A percentile compares a stretch with the other conserved stretches of the same genome.
Conservation (phyloP, 2,329 filamentous ascomycete genomes). For the Cryphonectria radicalis region DNA sequence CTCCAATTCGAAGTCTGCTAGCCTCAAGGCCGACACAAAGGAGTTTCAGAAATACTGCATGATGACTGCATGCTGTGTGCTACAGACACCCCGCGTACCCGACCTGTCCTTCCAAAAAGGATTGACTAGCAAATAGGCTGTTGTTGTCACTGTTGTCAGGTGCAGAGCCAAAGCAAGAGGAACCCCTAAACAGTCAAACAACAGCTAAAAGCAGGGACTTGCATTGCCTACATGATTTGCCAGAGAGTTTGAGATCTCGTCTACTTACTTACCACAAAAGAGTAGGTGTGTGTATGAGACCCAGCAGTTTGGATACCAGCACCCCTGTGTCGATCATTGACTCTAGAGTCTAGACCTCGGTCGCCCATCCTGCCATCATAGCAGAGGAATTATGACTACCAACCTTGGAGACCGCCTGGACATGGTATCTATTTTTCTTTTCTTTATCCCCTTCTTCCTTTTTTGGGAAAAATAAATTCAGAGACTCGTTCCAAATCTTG, state of each 20-base stretch:
- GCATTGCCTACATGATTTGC: not conserved
- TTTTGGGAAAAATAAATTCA: no score
- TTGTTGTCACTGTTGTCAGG: not conserved
- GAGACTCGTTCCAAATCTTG: not conserved
- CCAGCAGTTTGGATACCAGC: constrained; percentile 24
- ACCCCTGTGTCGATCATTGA: constrained; percentile 27
- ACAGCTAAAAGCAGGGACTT: not conserved
- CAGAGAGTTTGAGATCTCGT: not conserved
- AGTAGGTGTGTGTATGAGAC: not conserved
- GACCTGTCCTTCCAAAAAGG: not conserved
- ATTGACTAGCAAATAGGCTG: not conserved
- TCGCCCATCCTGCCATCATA: not conserved
- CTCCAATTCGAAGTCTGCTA: not conserved
- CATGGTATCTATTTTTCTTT: not conserved
- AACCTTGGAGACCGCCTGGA: not conserved
- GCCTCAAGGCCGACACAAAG: not conserved
- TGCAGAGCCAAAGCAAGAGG: not conserved
- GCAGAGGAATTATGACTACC: constrained; percentile 2
- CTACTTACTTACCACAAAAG: not conserved
- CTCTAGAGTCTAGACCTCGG: constrained; percentile 15
- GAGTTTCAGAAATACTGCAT: constrained; percentile 1
- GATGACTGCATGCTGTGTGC: constrained; percentile 1
- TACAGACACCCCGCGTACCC: not conserved
- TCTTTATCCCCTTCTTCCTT: not conserved
- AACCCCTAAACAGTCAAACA: not conserved